Base-by-base conservation (phyloP, 345 rosid species). In the Aquilaria sinensis region DNA sequence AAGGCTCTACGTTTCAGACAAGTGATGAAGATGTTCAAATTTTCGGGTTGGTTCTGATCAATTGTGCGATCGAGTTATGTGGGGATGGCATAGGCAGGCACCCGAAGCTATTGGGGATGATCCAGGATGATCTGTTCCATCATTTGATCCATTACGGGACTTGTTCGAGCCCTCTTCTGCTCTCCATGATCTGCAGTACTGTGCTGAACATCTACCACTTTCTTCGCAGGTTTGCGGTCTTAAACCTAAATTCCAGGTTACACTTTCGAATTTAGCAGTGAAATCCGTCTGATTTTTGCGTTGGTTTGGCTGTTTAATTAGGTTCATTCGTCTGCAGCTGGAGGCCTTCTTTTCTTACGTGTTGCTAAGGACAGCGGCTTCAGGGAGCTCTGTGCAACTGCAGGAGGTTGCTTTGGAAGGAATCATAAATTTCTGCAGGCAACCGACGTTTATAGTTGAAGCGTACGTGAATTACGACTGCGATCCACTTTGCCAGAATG, bases 331-430 rank as follows among this genome's bases (percentile, higher is more conserved):
- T 51, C 77, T 94, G 61, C 97, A 90, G 53, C 75, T 94, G n/a
- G 99, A 94, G 75, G 89, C 96, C 12, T 90, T 94, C 77, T 90
- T 94, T 69, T 69, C 77, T 49, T 85, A 77, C 14, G 96, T 94
- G 57, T 54, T 90, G 51, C 47, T 94, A 64, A 82, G 54, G 72
- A 71, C 79, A 14, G 80, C 90, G 7, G 48, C 74, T n/a, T 47
- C 60, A 5, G 78, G 76, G 9, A 70, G 65, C n/a, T 71, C 80
- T 37, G 45, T 64, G 67, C 97, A 85, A 55, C 71, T 86, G 61
- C 99, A 88, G 71, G 96, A 94, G 74, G 95, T 94, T 9, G 97
- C 90, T 0, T 71, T 90, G 5, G 97, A 94, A 82, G 97, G 84
- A 10, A 72, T 90, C 5, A 83, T 90, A 63, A 88, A 88, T 69